Base-by-base conservation (phyloP, 768 basidiomycete genomes). In the Boletus insuetus region DNA sequence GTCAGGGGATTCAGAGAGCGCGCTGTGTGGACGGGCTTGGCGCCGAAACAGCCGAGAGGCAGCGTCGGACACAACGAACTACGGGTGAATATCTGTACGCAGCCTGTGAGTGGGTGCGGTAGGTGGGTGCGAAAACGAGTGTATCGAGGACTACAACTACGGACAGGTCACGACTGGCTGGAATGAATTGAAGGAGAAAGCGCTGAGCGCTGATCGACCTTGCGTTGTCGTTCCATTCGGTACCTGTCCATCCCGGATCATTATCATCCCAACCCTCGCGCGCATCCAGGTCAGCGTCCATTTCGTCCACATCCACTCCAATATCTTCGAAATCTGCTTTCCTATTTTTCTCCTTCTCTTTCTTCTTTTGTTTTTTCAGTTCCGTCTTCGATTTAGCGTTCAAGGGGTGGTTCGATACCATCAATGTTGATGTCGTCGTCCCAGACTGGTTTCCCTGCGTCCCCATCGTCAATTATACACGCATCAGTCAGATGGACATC, bases 191-290 rank as follows among this genome's bases (percentile, higher is more conserved):
- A n/a, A n/a, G n/a, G n/a, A n/a, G n/a, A n/a, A n/a, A n/a, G n/a
- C n/a, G n/a, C n/a, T n/a, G n/a, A n/a, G n/a, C n/a, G n/a, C n/a
- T n/a, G n/a, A n/a, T n/a, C n/a, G n/a, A n/a, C 70, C 64, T 87
- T 87, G 48, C 79, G 77, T 71, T 94, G 93, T 50, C 91, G 81
- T 83, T 91, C 91, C 65, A 90, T 65, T 95, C 91, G n/a, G 90
- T 92, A 2, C 89, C 90, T 62, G 86, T 85, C 86, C 89, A 91
- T 58, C 90, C 89, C 19, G 84, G 84, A 6, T 81, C 83, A 37
- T 82, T 77, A 12, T 55, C 64, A 46, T 60, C 46, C 59, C 58
- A 48, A 46, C n/a, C 71, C 74, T 77, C 22, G 13, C 55, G 72
- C 75, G 68, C 76, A 59, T 84, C 83, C 41, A 82, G 70, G 58